Base-by-base conservation (phyloP, 768 basidiomycete species). In the Naganishia onofrii region DNA sequence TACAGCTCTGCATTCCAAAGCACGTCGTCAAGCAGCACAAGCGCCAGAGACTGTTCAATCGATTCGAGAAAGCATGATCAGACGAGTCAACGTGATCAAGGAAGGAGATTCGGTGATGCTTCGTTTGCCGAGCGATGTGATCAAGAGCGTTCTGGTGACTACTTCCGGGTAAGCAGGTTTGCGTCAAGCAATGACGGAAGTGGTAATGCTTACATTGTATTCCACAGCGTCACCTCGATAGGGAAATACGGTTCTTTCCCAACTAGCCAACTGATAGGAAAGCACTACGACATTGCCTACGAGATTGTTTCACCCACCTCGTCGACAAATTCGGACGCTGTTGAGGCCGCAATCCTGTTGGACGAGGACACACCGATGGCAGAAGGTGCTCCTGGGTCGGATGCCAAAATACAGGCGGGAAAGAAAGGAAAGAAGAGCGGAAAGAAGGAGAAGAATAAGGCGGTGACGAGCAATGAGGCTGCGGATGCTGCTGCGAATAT, bases 191-290 rank as follows among this genome's bases (percentile, higher is more conserved):
- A 34, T 42, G 0, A 51, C 13, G 28, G 13, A 2, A 9, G 29
- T 3, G 17, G 48, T n/a, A 13, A 31, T 31, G 21, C 28, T 31
- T 15, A 48, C 31, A 8, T 1, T 23, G n/a, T 13, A 66, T 46
- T 28, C 15, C 36, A 36, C 44, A 94, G 93, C 56, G 86, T 83
- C 19, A 80, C 93, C 55, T 85, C 86, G 38, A 83, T 96, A 23
- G 93, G 93, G 71, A 91, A 91, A 81, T 88, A 90, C 71, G 96
- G 95, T 13, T 86, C 88, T 3, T 97, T 99, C 81, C 81, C 85
- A 70, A 85, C 88, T 21, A 87, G 87, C 70, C 88, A 92, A 65
- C 85, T 99, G 36, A 84, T 95, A 34, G 88, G 87, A 29, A 87
- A 92, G 70, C 89, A 88, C 1, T 97, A 90, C 78, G 96, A 95